phyloP scores from a whole-genome alignment of 2,329 filamentous ascomycete species.

The Pseudogymnoascus sp. region DNA sequence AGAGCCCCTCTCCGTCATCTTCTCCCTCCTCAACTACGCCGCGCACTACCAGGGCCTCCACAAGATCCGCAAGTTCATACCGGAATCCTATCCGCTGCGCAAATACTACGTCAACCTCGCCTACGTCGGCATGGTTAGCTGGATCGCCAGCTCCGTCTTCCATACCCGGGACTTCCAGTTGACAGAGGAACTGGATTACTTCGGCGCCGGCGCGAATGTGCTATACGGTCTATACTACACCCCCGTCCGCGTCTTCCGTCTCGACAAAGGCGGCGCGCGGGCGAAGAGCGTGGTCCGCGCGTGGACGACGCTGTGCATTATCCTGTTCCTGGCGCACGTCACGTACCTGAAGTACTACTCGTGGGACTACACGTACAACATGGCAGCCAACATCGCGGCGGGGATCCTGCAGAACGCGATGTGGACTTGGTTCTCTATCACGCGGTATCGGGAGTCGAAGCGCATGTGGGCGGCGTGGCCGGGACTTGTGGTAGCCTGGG shows the following conservation, averaged over 20 bases:
- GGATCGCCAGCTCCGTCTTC: conserved; percentile 85
- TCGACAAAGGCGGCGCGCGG: conserved; percentile 51
- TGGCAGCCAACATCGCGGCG: conserved; percentile 82
- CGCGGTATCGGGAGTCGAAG: conserved; percentile 61
- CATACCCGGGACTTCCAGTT: conserved; percentile 78
- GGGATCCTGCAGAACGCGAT: conserved; percentile 74
- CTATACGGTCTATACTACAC: conserved; percentile 88
- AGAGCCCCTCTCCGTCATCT: conserved; percentile 88
- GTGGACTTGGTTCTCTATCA: conserved; percentile 78
- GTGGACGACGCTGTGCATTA: conserved; percentile 68
- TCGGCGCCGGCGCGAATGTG: conserved; percentile 81
- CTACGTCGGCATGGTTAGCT: conserved; percentile 72
- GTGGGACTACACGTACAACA: conserved; percentile 98
- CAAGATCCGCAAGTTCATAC: conserved; percentile 62
- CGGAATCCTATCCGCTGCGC: conserved; percentile 64
- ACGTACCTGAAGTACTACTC: conserved; percentile 74
- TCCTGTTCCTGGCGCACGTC: conserved; percentile 69
- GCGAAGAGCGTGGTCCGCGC: conserved; percentile 46
- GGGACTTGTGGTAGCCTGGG: conserved; percentile 82
- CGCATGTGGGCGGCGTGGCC: conserved; percentile 82
- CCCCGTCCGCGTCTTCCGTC: conserved; percentile 70
- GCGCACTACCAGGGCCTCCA: conserved; percentile 73
- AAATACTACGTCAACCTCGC: conserved; percentile 75
- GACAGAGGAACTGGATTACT: conserved; percentile 95
- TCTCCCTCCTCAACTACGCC: conserved; percentile 83